These are phyloP conservation scores for Annulohypoxylon bovei DNA, from an alignment of 495 filamentous ascomycete species.

Conservation along the genomic window DNA sequence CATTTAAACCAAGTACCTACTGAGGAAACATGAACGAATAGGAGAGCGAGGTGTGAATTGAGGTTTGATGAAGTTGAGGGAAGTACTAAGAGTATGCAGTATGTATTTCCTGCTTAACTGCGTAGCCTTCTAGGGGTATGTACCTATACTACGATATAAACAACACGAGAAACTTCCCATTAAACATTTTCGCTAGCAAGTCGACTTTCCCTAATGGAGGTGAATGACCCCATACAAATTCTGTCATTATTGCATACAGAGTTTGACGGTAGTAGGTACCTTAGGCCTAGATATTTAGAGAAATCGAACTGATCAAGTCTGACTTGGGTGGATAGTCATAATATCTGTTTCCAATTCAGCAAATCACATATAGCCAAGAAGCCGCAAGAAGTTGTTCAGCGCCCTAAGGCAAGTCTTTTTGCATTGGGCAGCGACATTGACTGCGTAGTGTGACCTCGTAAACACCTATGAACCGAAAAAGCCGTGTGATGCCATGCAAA, in stretches of 20 bases:
- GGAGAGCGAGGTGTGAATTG: too few species aligned
- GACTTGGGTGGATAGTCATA: neutral
- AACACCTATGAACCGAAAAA: conserved; percentile 54
- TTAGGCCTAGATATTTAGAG: neutral
- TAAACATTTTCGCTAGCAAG: too few species aligned
- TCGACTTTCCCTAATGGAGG: too few species aligned
- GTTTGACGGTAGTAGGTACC: too few species aligned
- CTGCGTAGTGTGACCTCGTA: conserved; percentile 50
- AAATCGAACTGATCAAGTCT: neutral
- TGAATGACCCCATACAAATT: too few species aligned
- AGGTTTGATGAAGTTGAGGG: too few species aligned
- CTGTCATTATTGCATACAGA: too few species aligned
- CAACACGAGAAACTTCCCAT: too few species aligned
- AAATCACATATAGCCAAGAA: conserved; percentile 2
- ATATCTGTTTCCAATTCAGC: neutral
- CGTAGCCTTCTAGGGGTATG: too few species aligned
- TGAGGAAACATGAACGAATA: neutral
- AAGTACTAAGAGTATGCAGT: too few species aligned
- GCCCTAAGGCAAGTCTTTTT: conserved; percentile 47
- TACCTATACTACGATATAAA: too few species aligned
- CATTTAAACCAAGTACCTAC: neutral
- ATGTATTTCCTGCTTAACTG: too few species aligned
- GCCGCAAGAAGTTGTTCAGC: conserved; percentile 18
- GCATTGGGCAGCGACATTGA: conserved; percentile 51
- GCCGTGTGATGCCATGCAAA: conserved; percentile 53